A percentile compares a stretch with the other conserved stretches of the same genome.
These are phyloP conservation scores for Lipomyces mesembrius DNA, from an alignment of 805 yeast species.

Conservation along the genomic window DNA sequence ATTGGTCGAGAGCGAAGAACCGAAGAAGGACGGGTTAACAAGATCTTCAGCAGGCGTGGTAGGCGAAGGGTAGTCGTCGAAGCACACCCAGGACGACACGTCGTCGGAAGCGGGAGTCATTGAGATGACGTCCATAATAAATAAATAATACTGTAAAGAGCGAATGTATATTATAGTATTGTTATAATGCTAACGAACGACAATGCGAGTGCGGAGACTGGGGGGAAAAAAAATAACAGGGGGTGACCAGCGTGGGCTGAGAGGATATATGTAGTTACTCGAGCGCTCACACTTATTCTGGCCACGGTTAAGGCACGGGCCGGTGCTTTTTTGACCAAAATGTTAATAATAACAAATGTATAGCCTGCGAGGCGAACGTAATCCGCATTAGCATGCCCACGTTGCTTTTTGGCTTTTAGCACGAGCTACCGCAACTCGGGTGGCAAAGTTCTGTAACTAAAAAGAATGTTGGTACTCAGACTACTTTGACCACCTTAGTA, in stretches of 20 bases:
- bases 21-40: slow-evolving; percentile 27
- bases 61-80: slow-evolving; percentile 32
- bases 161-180: background rate
- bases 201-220: background rate
- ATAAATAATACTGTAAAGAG: background rate
- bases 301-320: background rate
- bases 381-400: background rate
- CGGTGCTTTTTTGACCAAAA: background rate
- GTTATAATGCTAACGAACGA: background rate
- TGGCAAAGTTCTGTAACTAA: background rate
- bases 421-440: background rate
- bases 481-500: background rate
- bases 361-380: background rate
- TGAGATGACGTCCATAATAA: slow-evolving; percentile 10
- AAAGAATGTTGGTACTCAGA: background rate
- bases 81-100: slow-evolving; percentile 31
- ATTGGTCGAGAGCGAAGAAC: slow-evolving; percentile 14
- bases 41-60: slow-evolving; percentile 20
- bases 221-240: background rate
- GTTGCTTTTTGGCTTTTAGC: background rate
- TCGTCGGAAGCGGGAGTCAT: slow-evolving; percentile 18
- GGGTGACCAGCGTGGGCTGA: background rate
- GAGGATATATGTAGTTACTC: background rate
- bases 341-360: background rate
- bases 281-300: background rate